phyloP scores from a whole-genome alignment of 192 early-diverging fungal species.

The Gamsiella multidivaricata region DNA sequence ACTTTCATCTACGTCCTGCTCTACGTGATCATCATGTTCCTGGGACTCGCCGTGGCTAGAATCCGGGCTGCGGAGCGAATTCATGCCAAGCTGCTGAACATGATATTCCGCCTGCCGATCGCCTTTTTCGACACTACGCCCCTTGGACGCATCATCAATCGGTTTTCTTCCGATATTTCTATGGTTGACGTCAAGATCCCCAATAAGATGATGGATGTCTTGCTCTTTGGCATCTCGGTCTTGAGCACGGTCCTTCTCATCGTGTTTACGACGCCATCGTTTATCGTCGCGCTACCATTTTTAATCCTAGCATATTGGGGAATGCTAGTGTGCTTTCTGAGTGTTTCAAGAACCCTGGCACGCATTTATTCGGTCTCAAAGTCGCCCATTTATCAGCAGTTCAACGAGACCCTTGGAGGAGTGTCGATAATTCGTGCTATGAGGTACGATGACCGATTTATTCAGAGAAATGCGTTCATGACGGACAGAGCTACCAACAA shows the following conservation, averaged over 20 bases:
- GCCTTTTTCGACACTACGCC: conserved; percentile 74
- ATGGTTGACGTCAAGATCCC: conserved; percentile 24
- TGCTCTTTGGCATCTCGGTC: conserved; percentile 53
- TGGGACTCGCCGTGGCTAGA: conserved; percentile 21
- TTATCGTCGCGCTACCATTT: conserved; percentile 22
- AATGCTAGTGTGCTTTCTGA: conserved; percentile 62
- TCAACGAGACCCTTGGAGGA: conserved; percentile 64
- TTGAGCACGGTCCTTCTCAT: conserved; percentile 20
- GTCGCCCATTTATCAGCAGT: conserved; percentile 74
- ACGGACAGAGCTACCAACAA: conserved; percentile 23
- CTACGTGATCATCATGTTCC: conserved; percentile 32
- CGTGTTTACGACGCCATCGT: conserved; percentile 27
- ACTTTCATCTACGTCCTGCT: conserved; percentile 30
- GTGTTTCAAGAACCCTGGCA: conserved; percentile 72
- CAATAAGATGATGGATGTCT: conserved; percentile 29
- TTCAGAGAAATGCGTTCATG: conserved; percentile 55
- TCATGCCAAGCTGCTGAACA: conserved; percentile 70
- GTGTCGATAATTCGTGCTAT: conserved; percentile 64
- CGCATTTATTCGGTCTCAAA: conserved; percentile 76
- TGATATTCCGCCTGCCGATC: conserved; percentile 70
- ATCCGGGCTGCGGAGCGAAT: conserved; percentile 70
- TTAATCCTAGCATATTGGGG: conserved; percentile 42
- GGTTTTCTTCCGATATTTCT: conserved; percentile 52
- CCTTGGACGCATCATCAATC: conserved; percentile 73
- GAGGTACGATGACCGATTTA: conserved; percentile 60